These are phyloP conservation scores for Leishmania arabica DNA, from an alignment of 208 protist species.

Conservation along the genomic window DNA sequence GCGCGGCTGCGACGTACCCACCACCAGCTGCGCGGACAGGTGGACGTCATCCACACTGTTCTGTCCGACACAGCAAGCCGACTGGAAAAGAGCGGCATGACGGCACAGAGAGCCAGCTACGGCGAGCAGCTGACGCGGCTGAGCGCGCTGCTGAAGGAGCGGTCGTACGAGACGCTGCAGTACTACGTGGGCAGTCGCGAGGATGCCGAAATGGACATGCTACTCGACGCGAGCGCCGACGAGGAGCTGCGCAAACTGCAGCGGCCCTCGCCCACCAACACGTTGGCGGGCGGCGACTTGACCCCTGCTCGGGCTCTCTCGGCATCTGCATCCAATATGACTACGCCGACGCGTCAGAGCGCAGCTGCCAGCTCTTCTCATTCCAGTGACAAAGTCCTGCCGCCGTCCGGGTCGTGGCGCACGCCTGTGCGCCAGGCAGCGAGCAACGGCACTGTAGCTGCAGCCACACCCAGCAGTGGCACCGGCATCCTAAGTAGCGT, in stretches of 20 bases:
- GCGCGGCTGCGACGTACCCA: slow-evolving; percentile 25
- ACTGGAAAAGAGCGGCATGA: slow-evolving; percentile 24
- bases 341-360: slow-evolving; percentile 23
- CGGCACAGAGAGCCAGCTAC: background rate
- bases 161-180: slow-evolving; percentile 40
- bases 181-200: slow-evolving; percentile 32
- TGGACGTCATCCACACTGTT: slow-evolving; percentile 32
- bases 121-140: slow-evolving; percentile 33
- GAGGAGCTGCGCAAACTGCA: slow-evolving; percentile 31
- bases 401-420: background rate
- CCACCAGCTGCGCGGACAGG: slow-evolving; percentile 40
- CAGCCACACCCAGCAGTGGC: background rate
- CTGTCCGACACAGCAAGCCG: slow-evolving; percentile 36
- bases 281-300: background rate
- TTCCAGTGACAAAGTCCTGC: background rate
- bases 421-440: background rate
- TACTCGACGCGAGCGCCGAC: slow-evolving; percentile 26
- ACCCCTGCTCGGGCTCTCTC: slow-evolving; percentile 9
- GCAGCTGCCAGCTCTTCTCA: slow-evolving; percentile 7
- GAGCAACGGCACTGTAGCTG: background rate
- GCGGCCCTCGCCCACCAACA: slow-evolving; percentile 16
- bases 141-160: slow-evolving; percentile 39
- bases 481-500: background rate
- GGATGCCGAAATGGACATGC: slow-evolving; percentile 11
- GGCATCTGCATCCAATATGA: background rate